Percentiles rank a stretch among this genome's conserved stretches.
phyloP scores from a whole-genome alignment of 2,329 filamentous ascomycete genomes.

The Basipetospora chlamydospora region DNA sequence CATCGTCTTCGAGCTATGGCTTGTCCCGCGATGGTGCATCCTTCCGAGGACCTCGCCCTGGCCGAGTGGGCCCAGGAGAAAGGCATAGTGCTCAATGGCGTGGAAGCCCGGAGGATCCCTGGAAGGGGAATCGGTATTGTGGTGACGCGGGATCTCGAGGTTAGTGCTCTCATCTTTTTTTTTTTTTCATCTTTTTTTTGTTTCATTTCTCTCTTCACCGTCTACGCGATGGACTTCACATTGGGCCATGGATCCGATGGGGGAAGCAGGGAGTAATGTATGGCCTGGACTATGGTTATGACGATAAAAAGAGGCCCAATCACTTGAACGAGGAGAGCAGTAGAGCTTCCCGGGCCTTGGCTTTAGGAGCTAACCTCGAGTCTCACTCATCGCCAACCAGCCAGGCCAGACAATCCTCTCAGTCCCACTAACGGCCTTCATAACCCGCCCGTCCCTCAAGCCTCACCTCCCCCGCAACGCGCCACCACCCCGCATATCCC shows the following conservation, averaged over 20 bases:
- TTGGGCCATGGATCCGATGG: no score
- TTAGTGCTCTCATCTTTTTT: conserved; percentile 18
- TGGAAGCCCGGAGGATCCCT: conserved; percentile 51
- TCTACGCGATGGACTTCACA: not conserved
- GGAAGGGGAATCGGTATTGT: conserved; percentile 68
- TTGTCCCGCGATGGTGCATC: no score
- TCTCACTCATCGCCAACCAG: no score
- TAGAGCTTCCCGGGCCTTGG: no score
- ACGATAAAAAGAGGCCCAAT: no score
- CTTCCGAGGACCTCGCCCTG: conserved; percentile 1
- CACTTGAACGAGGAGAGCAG: no score
- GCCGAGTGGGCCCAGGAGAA: conserved; percentile 46
- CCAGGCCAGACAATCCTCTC: conserved; percentile 41
- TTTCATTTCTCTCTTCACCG: not conserved
- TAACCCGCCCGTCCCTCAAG: conserved; percentile 48
- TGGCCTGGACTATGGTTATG: no score
- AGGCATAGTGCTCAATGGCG: conserved; percentile 53
- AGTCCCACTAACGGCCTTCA: conserved; percentile 48
- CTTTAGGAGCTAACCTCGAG: no score
- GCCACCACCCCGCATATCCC: conserved; percentile 38
- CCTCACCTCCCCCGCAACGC: conserved; percentile 32
- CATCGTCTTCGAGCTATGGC: no score
- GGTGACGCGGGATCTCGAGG: conserved; percentile 51
- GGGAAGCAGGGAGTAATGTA: no score
- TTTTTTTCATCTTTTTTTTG: not conserved